phyloP scores from a whole-genome alignment of 2,329 filamentous ascomycete species.

The Chrysoporthe austroafricana region DNA sequence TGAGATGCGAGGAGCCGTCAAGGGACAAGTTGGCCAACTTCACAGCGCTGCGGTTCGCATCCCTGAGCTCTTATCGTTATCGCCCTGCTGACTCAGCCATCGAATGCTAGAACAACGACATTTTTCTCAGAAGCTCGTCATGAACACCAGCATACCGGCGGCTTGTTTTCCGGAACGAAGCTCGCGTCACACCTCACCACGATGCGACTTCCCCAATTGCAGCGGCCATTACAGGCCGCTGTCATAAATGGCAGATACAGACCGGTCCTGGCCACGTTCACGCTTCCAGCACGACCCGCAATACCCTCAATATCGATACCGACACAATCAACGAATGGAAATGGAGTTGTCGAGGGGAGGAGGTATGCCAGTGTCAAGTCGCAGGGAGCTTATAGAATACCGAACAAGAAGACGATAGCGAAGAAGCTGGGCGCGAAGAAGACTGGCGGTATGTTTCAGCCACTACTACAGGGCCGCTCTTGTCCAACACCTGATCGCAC shows the following conservation, averaged over 20 bases:
- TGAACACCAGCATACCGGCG: slow-evolving; percentile 2
- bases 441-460: slow-evolving; percentile 69
- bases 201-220: slow-evolving; percentile 50
- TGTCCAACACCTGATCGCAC: neutral
- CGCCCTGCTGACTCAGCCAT: slow-evolving; percentile 25
- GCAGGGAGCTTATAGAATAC: slow-evolving; percentile 70
- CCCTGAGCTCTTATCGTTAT: slow-evolving; percentile 25
- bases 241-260: slow-evolving; percentile 34
- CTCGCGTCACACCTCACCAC: slow-evolving; percentile 30
- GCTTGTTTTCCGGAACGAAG: slow-evolving; percentile 15
- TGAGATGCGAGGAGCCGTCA: neutral
- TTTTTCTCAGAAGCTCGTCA: slow-evolving; percentile 13
- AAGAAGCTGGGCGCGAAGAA: slow-evolving; percentile 96
- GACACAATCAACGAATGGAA: slow-evolving; percentile 41
- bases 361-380: slow-evolving; percentile 64
- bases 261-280: slow-evolving; percentile 31
- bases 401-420: slow-evolving; percentile 61
- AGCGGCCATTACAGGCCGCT: slow-evolving; percentile 47
- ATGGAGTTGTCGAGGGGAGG: slow-evolving; percentile 52
- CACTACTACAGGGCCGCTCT: neutral
- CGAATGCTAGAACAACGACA: slow-evolving; percentile 15
- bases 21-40: slow-evolving; percentile 25
- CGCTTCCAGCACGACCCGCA: slow-evolving; percentile 32
- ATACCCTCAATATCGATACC: slow-evolving; percentile 30
- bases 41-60: slow-evolving; percentile 2